phyloP scores from a whole-genome alignment of 768 basidiomycete species.

The Sutorius australiensis region DNA sequence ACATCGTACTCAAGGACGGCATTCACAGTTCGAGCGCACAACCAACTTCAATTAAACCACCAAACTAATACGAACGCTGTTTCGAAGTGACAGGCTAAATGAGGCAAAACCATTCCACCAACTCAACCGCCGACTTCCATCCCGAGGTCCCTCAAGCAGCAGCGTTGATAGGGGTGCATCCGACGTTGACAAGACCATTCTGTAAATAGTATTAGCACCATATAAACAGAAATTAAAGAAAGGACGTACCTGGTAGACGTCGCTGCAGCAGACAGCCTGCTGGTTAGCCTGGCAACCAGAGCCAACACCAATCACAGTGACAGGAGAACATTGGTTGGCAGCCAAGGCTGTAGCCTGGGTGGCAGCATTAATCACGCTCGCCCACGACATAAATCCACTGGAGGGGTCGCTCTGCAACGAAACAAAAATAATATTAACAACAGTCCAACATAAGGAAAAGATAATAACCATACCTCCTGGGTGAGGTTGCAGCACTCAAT shows the following conservation, averaged over 20 bases:
- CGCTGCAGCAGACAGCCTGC: constrained; percentile 8
- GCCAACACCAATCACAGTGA: neutral
- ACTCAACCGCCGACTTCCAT: neutral
- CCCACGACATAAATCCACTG: too few species aligned
- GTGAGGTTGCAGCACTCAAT: constrained; percentile 11
- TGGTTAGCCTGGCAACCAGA: neutral
- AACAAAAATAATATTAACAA: neutral
- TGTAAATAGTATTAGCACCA: neutral
- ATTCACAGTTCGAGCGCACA: too few species aligned
- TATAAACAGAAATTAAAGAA: neutral
- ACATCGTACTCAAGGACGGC: too few species aligned
- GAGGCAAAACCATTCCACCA: neutral
- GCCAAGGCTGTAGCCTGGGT: neutral
- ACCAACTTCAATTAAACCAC: neutral
- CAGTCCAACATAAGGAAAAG: too few species aligned
- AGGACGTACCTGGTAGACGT: neutral
- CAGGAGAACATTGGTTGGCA: neutral
- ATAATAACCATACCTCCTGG: neutral
- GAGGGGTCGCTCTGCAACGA: too few species aligned
- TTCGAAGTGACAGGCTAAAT: neutral
- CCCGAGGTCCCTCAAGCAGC: neutral
- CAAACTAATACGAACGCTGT: neutral
- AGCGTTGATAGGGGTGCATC: neutral
- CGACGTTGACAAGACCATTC: neutral
- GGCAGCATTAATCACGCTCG: neutral